phyloP scores from a whole-genome alignment of 2,329 filamentous ascomycete species.

The Emergomyces orientalis region DNA sequence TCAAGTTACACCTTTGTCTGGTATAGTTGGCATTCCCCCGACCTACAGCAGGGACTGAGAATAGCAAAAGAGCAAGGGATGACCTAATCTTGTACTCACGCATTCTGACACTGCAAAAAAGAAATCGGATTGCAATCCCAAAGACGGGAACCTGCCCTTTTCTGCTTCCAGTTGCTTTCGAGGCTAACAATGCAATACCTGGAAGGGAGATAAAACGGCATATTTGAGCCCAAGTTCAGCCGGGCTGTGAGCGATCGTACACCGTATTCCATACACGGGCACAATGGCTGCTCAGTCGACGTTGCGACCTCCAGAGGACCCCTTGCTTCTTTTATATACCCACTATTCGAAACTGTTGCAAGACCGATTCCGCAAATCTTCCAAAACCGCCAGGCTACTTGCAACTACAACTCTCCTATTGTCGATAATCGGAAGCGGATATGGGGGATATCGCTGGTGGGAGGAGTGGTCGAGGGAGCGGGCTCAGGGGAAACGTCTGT shows the following conservation, averaged over 20 bases:
- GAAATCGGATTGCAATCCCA: background rate
- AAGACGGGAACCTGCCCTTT: background rate
- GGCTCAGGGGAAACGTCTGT: constrained; percentile 69
- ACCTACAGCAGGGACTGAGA: background rate
- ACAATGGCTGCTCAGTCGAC: constrained; percentile 83
- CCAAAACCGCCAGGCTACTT: constrained; percentile 62
- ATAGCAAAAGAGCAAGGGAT: background rate
- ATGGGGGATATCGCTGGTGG: constrained; percentile 72
- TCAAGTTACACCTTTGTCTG: background rate
- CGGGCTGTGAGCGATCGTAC: background rate
- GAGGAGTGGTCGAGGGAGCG: constrained; percentile 63
- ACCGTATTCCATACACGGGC: background rate
- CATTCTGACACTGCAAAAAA: background rate
- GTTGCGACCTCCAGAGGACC: constrained; percentile 56
- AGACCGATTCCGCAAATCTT: constrained; percentile 51
- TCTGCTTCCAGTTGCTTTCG: background rate
- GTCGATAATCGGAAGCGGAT: constrained; percentile 68
- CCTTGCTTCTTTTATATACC: constrained; percentile 52
- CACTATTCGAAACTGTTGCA: constrained; percentile 43
- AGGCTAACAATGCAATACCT: background rate
- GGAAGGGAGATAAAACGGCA: background rate
- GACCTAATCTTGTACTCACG: background rate
- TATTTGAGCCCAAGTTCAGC: background rate
- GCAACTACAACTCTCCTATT: constrained; percentile 66
- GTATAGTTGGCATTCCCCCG: background rate